Evolutionary conservation across 306 rosid species (phyloP).

Genomic region (Gastrolobium bilobum): DNA sequence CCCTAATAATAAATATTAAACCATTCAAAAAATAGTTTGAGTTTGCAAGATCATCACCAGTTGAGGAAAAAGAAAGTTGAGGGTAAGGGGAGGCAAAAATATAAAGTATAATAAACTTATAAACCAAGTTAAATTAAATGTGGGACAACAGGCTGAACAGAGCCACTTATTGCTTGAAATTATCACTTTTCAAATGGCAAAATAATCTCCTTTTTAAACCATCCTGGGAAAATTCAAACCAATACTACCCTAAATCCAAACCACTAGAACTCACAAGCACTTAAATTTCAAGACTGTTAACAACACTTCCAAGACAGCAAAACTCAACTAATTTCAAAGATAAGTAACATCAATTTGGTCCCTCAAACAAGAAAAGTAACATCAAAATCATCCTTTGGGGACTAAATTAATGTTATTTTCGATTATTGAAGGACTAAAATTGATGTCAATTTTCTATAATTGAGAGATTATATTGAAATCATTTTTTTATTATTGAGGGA

Average conservation of each 20-base stretch:
- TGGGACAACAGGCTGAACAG: neutral
- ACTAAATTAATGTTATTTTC: neutral
- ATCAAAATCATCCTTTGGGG: neutral
- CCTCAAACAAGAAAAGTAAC: neutral
- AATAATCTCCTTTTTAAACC: neutral
- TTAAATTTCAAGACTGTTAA: neutral
- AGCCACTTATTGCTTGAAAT: neutral
- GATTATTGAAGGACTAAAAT: neutral
- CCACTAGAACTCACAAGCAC: neutral
- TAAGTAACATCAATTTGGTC: neutral
- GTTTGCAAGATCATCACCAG: neutral
- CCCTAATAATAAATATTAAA: neutral
- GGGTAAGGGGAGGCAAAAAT: neutral
- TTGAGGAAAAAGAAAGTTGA: neutral
- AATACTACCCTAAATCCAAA: neutral
- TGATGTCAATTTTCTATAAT: neutral
- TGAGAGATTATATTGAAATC: neutral
- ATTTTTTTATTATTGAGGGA: neutral
- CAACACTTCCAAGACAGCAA: neutral
- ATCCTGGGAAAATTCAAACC: neutral
- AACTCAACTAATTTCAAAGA: slow-evolving; percentile 6
- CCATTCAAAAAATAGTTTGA: neutral
- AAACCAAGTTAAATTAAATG: neutral
- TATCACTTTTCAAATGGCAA: neutral
- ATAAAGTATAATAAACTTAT: neutral